Evolutionary conservation across 768 basidiomycete species (phyloP).

Genomic region (Russula earlei): DNA sequence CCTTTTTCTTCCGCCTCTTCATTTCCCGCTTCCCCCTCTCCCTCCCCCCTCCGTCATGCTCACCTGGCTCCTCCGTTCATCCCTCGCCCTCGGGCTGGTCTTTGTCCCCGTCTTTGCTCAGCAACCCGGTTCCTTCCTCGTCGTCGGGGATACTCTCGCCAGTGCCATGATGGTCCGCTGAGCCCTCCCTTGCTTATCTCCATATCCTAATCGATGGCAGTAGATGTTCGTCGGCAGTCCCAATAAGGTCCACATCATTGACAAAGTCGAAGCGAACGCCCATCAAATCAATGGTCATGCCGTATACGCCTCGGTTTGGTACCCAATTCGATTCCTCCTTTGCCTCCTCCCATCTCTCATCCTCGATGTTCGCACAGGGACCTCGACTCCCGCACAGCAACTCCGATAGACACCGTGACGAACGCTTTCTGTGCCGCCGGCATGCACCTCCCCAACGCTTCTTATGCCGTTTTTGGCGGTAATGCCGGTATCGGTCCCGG

Average conservation of each 20-base stretch:
- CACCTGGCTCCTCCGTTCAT: background rate
- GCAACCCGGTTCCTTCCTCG: background rate
- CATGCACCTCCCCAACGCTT: constrained; percentile 4
- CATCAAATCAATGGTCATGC: background rate
- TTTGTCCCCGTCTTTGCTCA: background rate
- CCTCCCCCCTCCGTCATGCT: background rate
- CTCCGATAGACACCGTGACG: background rate
- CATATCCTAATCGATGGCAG: background rate
- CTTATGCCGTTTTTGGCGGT: background rate
- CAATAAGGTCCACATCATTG: constrained; percentile 8
- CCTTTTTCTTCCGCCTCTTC: background rate
- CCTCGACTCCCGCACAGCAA: background rate
- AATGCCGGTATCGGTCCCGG: background rate
- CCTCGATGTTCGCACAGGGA: background rate
- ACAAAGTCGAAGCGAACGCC: background rate
- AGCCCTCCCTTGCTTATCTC: no score
- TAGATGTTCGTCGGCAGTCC: constrained; percentile 2
- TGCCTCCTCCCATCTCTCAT: no score
- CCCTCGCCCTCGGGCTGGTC: background rate
- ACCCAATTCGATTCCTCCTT: background rate
- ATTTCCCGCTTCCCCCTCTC: background rate
- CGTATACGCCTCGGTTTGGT: background rate
- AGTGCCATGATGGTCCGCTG: constrained; percentile 8
- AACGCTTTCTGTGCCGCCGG: constrained; percentile 6
- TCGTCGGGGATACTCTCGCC: background rate